Conservation (phyloP, 371 early-diverging fungal genomes). For the Syncephalastrum sp. region DNA sequence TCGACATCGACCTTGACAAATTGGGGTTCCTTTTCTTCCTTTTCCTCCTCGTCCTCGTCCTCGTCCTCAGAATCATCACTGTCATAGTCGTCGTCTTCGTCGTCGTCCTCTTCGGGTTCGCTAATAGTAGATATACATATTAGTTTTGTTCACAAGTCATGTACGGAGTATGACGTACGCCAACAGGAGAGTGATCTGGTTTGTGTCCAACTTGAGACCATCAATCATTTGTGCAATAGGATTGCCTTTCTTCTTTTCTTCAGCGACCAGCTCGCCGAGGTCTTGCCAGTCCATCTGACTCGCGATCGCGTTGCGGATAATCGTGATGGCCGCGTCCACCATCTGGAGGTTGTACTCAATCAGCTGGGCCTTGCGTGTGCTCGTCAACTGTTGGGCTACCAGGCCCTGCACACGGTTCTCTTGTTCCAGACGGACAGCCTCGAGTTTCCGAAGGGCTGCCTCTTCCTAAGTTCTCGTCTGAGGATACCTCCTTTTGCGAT, state of each 20-base stretch:
- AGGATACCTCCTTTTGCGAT: background rate
- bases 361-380: slow-evolving; percentile 71
- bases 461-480: slow-evolving; percentile 50
- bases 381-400: slow-evolving; percentile 62
- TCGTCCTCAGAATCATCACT: slow-evolving; percentile 23
- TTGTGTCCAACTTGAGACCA: slow-evolving; percentile 69
- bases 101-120: slow-evolving; percentile 31
- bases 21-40: slow-evolving; percentile 22
- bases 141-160: too few relatives aligned
- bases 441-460: slow-evolving; percentile 80
- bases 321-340: slow-evolving; percentile 85
- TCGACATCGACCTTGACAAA: slow-evolving; percentile 77
- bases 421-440: slow-evolving; percentile 79
- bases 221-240: slow-evolving; percentile 79
- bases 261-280: slow-evolving; percentile 79
- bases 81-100: slow-evolving; percentile 4
- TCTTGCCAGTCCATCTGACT: slow-evolving; percentile 97
- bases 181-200: slow-evolving; percentile 67
- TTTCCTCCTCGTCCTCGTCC: slow-evolving; percentile 41
- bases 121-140: slow-evolving; percentile 13
- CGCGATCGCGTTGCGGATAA: slow-evolving; percentile 86
- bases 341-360: slow-evolving; percentile 82
- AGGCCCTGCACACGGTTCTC: slow-evolving; percentile 74
- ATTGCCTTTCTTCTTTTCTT: slow-evolving; percentile 78
- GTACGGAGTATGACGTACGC: slow-evolving; percentile 22